phyloP scores from a whole-genome alignment of 2,329 filamentous ascomycete genomes.

The Gnomoniopsis sp. region DNA sequence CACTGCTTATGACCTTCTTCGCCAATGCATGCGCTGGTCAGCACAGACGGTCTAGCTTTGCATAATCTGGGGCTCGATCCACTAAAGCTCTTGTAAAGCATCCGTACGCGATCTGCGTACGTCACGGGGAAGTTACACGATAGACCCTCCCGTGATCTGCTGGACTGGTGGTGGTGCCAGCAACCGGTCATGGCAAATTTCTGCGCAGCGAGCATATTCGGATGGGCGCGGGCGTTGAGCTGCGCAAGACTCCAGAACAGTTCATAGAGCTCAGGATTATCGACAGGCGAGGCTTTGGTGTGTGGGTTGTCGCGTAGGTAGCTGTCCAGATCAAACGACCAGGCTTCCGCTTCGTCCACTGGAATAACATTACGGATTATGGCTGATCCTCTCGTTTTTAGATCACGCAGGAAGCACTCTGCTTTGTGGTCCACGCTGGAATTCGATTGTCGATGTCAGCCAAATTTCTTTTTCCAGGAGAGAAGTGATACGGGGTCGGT shows the following conservation, averaged over 20 bases:
- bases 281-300: conserved; percentile 27
- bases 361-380: conserved; percentile 31
- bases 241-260: conserved; percentile 40
- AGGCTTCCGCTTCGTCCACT: conserved; percentile 29
- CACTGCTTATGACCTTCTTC: conserved; percentile 65
- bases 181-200: conserved; percentile 46
- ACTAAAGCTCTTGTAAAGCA: conserved; percentile 26
- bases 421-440: background rate
- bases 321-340: conserved; percentile 47
- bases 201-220: conserved; percentile 36
- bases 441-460: background rate
- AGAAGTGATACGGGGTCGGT: background rate
- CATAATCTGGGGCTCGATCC: conserved; percentile 39
- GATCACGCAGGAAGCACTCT: conserved; percentile 24
- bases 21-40: conserved; percentile 56
- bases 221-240: conserved; percentile 36
- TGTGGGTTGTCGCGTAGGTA: conserved; percentile 51
- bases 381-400: conserved; percentile 30
- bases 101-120: conserved; percentile 60
- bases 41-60: conserved; percentile 25
- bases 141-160: conserved; percentile 35
- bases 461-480: background rate
- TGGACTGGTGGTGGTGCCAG: conserved; percentile 48
- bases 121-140: conserved; percentile 42
- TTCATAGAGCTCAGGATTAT: conserved; percentile 32